Percentiles rank a stretch among this genome's conserved stretches.
Evolutionary conservation across 495 filamentous ascomycete species (phyloP).

Genomic region (Podospora tetraspora): DNA sequence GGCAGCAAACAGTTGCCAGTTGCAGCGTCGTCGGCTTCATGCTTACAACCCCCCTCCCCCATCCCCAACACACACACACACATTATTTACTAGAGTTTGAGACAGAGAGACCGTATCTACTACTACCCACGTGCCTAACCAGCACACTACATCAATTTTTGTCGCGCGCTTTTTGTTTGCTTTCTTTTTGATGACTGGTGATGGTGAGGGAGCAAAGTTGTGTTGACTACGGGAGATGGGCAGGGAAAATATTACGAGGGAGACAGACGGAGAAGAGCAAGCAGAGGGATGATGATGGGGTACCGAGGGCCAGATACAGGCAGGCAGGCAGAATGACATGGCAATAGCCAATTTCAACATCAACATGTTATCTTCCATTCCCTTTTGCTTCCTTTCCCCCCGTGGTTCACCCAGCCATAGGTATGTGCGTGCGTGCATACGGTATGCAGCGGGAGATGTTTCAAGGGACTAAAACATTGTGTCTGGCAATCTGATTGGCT

Average conservation of each 20-base stretch:
- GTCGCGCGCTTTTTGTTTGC: background rate
- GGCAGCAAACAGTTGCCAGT: background rate
- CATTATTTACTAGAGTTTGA: background rate
- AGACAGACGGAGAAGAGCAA: background rate
- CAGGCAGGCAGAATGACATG: background rate
- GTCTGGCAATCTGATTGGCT: background rate
- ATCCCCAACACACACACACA: background rate
- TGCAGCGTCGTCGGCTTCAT: background rate
- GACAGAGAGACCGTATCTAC: background rate
- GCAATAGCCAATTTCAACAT: background rate
- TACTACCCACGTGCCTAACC: background rate
- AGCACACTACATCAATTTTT: background rate
- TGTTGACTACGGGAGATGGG: background rate
- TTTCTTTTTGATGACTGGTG: background rate
- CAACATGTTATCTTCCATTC: background rate
- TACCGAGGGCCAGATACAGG: background rate
- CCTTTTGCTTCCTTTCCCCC: background rate
- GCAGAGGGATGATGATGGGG: too few relatives aligned
- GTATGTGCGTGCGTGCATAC: background rate
- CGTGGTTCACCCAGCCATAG: background rate
- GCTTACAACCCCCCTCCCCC: background rate
- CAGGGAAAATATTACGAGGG: background rate
- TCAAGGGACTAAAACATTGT: slow-evolving; percentile 3
- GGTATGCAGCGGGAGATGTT: background rate
- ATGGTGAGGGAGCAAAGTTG: background rate